Conservation (phyloP, 768 basidiomycete genomes). For the Leccinellum luteum region DNA sequence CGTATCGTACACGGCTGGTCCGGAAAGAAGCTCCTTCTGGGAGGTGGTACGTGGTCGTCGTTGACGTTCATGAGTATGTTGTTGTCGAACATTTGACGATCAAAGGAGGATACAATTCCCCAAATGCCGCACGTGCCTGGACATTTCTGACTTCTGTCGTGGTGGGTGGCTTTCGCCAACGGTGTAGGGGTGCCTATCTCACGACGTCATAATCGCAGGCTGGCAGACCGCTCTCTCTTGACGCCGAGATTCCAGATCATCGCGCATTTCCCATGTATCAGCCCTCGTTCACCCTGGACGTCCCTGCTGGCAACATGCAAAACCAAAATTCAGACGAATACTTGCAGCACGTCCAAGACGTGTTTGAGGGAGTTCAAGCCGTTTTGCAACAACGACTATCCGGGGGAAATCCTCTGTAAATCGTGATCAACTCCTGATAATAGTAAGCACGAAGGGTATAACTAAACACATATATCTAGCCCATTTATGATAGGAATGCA, state of each 20-base stretch:
- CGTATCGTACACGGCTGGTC: constrained; percentile 52
- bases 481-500: neutral
- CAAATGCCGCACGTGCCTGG: constrained; percentile 89
- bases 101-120: constrained; percentile 76
- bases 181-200: neutral
- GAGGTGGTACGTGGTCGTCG: constrained; percentile 53
- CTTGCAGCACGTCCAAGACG: constrained; percentile 41
- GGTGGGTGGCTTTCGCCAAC: constrained; percentile 41
- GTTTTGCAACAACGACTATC: constrained; percentile 20
- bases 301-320: constrained; percentile 67
- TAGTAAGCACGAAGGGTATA: neutral
- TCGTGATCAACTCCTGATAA: neutral
- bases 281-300: constrained; percentile 80
- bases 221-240: constrained; percentile 50
- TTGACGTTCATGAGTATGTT: constrained; percentile 5
- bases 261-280: constrained; percentile 66
- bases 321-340: constrained; percentile 71
- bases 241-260: constrained; percentile 76
- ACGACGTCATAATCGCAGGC: constrained; percentile 38
- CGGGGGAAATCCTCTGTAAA: neutral
- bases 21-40: constrained; percentile 66
- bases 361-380: constrained; percentile 37
- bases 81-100: constrained; percentile 14
- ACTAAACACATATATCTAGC: neutral
- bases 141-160: constrained; percentile 74